phyloP scores from a whole-genome alignment of 306 rosid genomes.

The Cyamopsis tetragonoloba region DNA sequence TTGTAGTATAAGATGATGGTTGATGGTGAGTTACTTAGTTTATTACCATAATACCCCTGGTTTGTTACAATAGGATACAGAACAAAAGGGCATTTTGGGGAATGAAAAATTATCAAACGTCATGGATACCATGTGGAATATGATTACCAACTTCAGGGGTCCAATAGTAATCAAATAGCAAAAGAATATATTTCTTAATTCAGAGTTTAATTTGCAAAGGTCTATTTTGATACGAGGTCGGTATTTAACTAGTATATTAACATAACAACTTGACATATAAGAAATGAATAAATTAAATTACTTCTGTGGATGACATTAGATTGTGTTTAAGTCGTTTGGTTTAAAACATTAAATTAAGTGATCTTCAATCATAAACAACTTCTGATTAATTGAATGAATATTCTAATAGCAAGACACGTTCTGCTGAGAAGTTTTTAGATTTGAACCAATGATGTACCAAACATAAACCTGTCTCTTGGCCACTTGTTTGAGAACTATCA shows the following conservation, averaged over 20 bases:
- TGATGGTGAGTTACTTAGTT: neutral
- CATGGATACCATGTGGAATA: constrained; percentile 17
- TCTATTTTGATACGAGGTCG: constrained; percentile 29
- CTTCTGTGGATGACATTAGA: constrained; percentile 29
- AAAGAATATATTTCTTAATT: constrained; percentile 6
- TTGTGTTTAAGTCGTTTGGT: constrained; percentile 24
- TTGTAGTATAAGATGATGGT: constrained; percentile 16
- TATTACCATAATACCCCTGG: constrained; percentile 17
- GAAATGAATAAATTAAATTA: constrained; percentile 14
- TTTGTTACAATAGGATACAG: neutral
- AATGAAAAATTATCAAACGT: neutral
- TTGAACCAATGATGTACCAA: constrained; percentile 7
- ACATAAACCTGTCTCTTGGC: constrained; percentile 23
- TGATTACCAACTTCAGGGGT: constrained; percentile 21
- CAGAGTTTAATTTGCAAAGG: neutral
- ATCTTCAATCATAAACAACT: constrained; percentile 3
- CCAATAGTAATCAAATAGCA: constrained; percentile 27
- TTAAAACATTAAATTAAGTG: constrained; percentile 26
- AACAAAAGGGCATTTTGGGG: constrained; percentile 30
- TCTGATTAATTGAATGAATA: neutral
- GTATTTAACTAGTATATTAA: constrained; percentile 26
- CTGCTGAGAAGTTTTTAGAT: neutral
- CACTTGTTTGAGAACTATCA: constrained; percentile 23
- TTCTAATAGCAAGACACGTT: neutral
- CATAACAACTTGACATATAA: neutral